These are phyloP conservation scores for Raphanus hybrid DNA, from an alignment of 441 rosid species.

Conservation along the genomic window DNA sequence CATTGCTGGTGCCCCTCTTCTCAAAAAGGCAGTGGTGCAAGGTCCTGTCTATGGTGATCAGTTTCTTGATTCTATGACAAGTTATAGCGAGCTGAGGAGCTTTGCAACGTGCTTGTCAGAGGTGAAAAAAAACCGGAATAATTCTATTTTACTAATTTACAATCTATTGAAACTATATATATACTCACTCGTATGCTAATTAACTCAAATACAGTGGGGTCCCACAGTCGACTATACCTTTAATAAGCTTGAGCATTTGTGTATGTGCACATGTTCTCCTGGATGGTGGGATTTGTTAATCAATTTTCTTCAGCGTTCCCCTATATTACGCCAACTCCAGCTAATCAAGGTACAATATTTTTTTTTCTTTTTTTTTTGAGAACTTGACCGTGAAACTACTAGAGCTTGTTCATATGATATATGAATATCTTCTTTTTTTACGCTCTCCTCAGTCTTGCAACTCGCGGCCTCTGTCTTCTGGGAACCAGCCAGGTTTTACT, in stretches of 20 bases:
- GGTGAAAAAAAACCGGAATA: not conserved
- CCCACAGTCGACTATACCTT: not conserved
- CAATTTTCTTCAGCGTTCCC: not conserved
- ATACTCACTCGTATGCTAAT: not conserved
- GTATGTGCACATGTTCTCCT: conserved; percentile 2
- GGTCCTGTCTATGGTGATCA: conserved; percentile 7
- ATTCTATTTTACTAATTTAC: not conserved
- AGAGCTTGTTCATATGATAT: not conserved
- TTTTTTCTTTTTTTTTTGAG: not conserved
- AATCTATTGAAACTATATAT: not conserved
- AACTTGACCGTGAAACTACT: not conserved
- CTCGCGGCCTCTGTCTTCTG: not conserved
- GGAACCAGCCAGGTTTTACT: not conserved
- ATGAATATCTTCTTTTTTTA: not conserved
- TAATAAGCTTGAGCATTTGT: conserved; percentile 7
- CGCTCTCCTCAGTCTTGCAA: not conserved
- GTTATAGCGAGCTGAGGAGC: not conserved
- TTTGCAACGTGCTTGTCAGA: not conserved
- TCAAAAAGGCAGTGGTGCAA: not conserved
- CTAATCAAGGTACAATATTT: not conserved
- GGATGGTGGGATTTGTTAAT: conserved; percentile 1
- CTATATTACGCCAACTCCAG: conserved; percentile 2
- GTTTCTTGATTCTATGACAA: conserved; percentile 3
- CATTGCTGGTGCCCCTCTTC: not conserved
- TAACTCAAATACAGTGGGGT: conserved; percentile 2